phyloP scores from a whole-genome alignment of 345 rosid genomes.

The Rhodomyrtus tomentosa region DNA sequence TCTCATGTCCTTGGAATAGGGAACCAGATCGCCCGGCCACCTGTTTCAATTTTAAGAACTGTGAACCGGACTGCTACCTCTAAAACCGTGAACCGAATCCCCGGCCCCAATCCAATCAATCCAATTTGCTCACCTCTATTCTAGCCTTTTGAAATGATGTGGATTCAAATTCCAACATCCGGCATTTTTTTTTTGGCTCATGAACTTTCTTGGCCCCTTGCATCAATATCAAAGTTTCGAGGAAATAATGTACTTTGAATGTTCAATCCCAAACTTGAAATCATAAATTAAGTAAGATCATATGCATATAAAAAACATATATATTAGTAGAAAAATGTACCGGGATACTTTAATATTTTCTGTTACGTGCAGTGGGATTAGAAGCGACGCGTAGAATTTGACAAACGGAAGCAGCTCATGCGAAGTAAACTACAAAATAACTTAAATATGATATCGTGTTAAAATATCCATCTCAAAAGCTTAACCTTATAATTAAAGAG shows the following conservation, averaged over 20 bases:
- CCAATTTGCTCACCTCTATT: too few species aligned
- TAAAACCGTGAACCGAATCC: too few species aligned
- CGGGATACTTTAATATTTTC: background rate
- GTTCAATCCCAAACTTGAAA: background rate
- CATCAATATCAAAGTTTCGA: background rate
- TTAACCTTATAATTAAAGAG: background rate
- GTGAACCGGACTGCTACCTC: too few species aligned
- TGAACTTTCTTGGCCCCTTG: background rate
- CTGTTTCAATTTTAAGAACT: too few species aligned
- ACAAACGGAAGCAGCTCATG: accelerated
- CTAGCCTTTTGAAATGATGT: background rate
- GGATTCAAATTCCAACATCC: background rate
- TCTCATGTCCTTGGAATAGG: too few species aligned
- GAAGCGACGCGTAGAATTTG: background rate
- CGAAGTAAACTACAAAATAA: background rate
- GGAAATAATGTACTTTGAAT: background rate
- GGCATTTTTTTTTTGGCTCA: background rate
- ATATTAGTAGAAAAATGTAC: accelerated
- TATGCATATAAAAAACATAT: background rate
- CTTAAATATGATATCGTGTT: background rate
- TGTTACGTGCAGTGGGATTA: background rate
- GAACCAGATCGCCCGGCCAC: too few species aligned
- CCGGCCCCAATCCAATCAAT: too few species aligned
- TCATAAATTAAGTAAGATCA: background rate
- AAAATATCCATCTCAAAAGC: background rate